Base-by-base conservation (phyloP, 306 rosid species). In the Cercis canadensis region DNA sequence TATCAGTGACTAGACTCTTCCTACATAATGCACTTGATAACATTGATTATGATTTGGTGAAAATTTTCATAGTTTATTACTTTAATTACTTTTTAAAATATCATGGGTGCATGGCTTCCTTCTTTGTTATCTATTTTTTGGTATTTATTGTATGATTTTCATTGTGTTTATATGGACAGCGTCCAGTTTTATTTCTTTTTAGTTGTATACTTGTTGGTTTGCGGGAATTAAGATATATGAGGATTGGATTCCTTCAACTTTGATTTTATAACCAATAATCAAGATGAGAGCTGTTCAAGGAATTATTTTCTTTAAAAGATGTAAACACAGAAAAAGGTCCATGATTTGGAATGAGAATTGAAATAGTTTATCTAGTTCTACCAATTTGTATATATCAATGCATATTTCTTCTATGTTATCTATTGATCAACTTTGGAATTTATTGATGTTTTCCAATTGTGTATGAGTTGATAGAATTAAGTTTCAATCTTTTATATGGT, bases 261-360 rank as follows among this genome's bases (percentile, higher is more conserved):
- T 37, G 2, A 6, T 0, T 37, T 6, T 37, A 11, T 60, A 54
- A 13, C 5, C n/a, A 51, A 24, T 24, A 3, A 62, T 41, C 70
- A 41, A 41, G 11, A 24, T 17, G 56, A 41, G 39, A 18, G 19
- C 72, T 11, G 73, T 33, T 18, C 11, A 32, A 40, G 44, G 36
- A 4, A 24, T 41, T 41, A 21, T 15, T 1, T 18, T 14, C 16
- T 19, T 37, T 16, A 12, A 10, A 34, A 36, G 39, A 36, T 49
- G 36, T 36, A 59, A 15, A 59, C 24, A 14, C 19, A 5, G 53
- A 60, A 8, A 7, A 18, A 59, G 69, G 13, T 47, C 47, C 18
- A 47, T 31, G 13, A 32, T 70, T 57, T 45, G 57, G 57, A 45
- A n/a, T n/a, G n/a, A n/a, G n/a, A n/a, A n/a, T n/a, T n/a, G 34